These are phyloP conservation scores for Rostrohypoxylon terebratum DNA, from an alignment of 495 filamentous ascomycete genomes.

Conservation along the genomic window DNA sequence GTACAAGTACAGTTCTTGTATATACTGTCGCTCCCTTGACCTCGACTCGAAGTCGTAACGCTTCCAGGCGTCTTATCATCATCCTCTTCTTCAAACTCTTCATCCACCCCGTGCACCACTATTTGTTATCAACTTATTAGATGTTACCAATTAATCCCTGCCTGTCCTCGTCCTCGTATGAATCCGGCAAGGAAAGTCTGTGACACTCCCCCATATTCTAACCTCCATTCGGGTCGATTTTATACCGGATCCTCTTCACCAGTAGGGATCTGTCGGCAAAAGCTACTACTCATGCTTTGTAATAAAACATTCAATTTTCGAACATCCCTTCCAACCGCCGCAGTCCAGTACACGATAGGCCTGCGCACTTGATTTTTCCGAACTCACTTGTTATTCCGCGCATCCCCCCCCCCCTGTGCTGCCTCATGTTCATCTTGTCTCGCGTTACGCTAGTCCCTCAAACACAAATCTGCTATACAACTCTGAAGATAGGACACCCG, in stretches of 20 bases:
- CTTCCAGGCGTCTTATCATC: conserved; percentile 45
- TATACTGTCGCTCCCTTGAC: conserved; percentile 33
- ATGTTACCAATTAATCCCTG: background rate
- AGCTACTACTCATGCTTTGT: conserved; percentile 20
- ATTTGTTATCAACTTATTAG: background rate
- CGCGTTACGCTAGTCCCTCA: background rate
- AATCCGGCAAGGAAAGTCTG: conserved; percentile 2
- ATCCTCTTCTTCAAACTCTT: background rate
- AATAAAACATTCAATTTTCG: conserved; percentile 1
- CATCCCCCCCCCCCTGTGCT: background rate
- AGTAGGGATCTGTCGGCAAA: conserved; percentile 18
- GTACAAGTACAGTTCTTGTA: conserved; percentile 30
- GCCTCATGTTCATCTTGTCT: background rate
- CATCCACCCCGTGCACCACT: background rate
- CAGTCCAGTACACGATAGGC: conserved; percentile 42
- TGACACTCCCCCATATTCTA: background rate
- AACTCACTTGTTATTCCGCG: background rate
- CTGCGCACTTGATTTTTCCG: conserved; percentile 8
- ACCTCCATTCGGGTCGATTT: background rate
- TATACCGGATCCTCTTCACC: conserved; percentile 13
- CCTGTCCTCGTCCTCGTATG: background rate
- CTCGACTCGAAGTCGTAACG: conserved; percentile 15
- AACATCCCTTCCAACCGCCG: background rate
- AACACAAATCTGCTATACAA: conserved; percentile 1
- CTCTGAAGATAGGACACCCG: background rate